These are phyloP conservation scores for Backusella morwellensis DNA, from an alignment of 192 early-diverging fungal genomes.

Conservation along the genomic window DNA sequence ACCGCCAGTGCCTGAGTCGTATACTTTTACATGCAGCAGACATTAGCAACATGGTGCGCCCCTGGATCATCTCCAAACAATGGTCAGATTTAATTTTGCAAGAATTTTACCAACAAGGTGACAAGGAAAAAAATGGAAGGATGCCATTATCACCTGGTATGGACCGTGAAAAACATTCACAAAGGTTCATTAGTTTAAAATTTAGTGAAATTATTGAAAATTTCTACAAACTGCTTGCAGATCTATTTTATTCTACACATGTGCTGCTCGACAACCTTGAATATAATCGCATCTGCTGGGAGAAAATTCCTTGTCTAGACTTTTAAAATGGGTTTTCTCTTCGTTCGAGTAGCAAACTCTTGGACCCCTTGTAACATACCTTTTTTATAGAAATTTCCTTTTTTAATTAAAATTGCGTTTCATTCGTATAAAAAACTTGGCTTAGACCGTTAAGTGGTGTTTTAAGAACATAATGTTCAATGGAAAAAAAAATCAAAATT, in stretches of 20 bases:
- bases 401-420: neutral
- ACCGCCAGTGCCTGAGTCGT: constrained; percentile 56
- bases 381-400: neutral
- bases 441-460: neutral
- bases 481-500: neutral
- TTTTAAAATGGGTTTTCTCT: neutral
- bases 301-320: neutral
- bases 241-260: constrained; percentile 64
- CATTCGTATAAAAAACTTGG: neutral
- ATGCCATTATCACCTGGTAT: constrained; percentile 82
- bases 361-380: neutral
- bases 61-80: constrained; percentile 76
- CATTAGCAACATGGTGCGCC: constrained; percentile 80
- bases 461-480: no score
- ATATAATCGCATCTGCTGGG: constrained; percentile 5
- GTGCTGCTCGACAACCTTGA: constrained; percentile 45
- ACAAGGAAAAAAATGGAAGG: constrained; percentile 65
- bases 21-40: constrained; percentile 80
- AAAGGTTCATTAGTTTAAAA: constrained; percentile 69
- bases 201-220: constrained; percentile 74
- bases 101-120: constrained; percentile 84
- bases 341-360: neutral
- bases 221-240: constrained; percentile 75
- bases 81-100: constrained; percentile 83
- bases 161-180: constrained; percentile 67